Conservation (phyloP, 2,329 filamentous ascomycete genomes). For the Arthroderma sp. region DNA sequence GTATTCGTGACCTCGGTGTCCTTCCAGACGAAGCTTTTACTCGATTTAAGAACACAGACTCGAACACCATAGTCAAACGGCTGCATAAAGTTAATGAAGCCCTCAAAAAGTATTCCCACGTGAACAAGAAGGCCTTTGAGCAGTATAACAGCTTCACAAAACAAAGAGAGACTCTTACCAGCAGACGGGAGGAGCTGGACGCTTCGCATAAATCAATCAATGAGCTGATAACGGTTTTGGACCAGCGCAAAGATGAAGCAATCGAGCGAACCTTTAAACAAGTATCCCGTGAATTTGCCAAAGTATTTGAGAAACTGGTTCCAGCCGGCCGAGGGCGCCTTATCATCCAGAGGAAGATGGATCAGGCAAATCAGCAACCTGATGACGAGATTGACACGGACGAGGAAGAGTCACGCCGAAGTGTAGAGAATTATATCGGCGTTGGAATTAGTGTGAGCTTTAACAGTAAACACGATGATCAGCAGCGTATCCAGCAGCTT, state of each 20-base stretch:
- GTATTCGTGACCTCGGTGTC: conserved; percentile 84
- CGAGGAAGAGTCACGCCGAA: conserved; percentile 44
- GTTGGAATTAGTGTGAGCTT: conserved; percentile 96
- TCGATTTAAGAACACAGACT: conserved; percentile 73
- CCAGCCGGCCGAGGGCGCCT: conserved; percentile 83
- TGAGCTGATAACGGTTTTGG: conserved; percentile 80
- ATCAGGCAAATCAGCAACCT: conserved; percentile 47
- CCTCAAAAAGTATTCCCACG: conserved; percentile 90
- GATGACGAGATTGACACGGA: conserved; percentile 57
- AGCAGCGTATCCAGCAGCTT: conserved; percentile 93
- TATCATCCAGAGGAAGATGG: conserved; percentile 82
- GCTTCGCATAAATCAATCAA: conserved; percentile 77
- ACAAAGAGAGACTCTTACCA: conserved; percentile 74
- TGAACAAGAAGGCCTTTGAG: conserved; percentile 99
- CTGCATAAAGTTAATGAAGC: conserved; percentile 86
- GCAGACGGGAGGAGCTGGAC: conserved; percentile 75
- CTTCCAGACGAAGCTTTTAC: conserved; percentile 88
- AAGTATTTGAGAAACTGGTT: conserved; percentile 88
- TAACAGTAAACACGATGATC: conserved; percentile 96
- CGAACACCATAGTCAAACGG: conserved; percentile 57
- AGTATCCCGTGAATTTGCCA: conserved; percentile 82
- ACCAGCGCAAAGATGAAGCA: conserved; percentile 92
- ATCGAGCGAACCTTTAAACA: conserved; percentile 98
- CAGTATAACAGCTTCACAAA: conserved; percentile 96
- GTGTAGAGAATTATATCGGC: conserved; percentile 88